Percentiles rank a stretch among this genome's conserved stretches.
Evolutionary conservation across 2,329 filamentous ascomycete genomes (phyloP).

Genomic region (Aspergillus aculeatus): DNA sequence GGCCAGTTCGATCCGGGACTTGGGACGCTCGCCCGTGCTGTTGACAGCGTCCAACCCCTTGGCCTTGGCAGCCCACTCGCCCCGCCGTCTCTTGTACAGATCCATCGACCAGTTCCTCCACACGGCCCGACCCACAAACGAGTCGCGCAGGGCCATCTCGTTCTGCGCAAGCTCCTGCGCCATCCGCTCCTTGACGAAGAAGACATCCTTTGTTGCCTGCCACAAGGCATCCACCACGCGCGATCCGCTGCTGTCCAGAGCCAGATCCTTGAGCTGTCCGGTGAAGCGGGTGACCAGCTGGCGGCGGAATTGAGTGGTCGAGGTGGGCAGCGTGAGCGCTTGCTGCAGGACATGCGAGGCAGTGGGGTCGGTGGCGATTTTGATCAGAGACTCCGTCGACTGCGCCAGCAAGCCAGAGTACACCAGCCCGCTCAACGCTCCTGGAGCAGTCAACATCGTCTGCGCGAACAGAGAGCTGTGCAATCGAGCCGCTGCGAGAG

Average conservation of each 20-base stretch:
- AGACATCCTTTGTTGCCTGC: slow-evolving; percentile 61
- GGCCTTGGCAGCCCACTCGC: slow-evolving; percentile 63
- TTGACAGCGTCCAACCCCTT: slow-evolving; percentile 48
- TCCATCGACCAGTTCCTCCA: slow-evolving; percentile 77
- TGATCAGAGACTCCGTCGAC: slow-evolving; percentile 55
- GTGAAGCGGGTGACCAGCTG: slow-evolving; percentile 64
- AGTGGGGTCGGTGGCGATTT: slow-evolving; percentile 63
- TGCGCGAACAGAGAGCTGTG: slow-evolving; percentile 83
- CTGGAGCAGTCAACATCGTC: slow-evolving; percentile 72
- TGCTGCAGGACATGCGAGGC: slow-evolving; percentile 65
- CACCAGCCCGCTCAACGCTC: slow-evolving; percentile 66
- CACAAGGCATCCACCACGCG: slow-evolving; percentile 68
- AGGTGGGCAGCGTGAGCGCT: slow-evolving; percentile 56
- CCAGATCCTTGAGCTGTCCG: slow-evolving; percentile 59
- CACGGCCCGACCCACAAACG: slow-evolving; percentile 63
- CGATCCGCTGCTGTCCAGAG: slow-evolving; percentile 62
- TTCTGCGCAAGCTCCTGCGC: slow-evolving; percentile 61
- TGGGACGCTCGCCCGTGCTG: slow-evolving; percentile 35
- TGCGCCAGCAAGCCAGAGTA: slow-evolving; percentile 69
- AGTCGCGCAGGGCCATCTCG: slow-evolving; percentile 63
- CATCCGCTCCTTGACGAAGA: slow-evolving; percentile 67
- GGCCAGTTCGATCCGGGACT: slow-evolving; percentile 57
- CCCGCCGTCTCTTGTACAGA: slow-evolving; percentile 61
- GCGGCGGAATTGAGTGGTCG: slow-evolving; percentile 57
- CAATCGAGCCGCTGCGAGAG: slow-evolving; percentile 57